Evolutionary conservation across 2,329 filamentous ascomycete genomes (phyloP).

Genomic region (Stemphylium beticola): DNA sequence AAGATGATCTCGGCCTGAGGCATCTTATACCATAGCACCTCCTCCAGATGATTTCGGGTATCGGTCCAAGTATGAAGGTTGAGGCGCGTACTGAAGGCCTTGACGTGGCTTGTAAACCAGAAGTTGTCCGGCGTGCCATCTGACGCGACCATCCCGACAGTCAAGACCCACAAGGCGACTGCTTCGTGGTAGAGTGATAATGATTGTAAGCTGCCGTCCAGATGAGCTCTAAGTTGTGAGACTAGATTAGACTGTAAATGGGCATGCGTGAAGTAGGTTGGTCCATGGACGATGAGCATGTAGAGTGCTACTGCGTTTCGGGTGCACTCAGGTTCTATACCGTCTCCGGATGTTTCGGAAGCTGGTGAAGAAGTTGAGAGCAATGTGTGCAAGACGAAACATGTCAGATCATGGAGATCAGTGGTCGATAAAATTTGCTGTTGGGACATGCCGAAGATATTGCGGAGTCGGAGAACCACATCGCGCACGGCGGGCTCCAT

Average conservation of each 20-base stretch:
- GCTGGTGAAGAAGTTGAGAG: slow-evolving; percentile 35
- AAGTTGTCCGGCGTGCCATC: neutral
- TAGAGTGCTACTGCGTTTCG: slow-evolving; percentile 58
- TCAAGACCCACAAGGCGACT: slow-evolving; percentile 2
- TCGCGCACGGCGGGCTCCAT: slow-evolving; percentile 47
- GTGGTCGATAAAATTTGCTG: slow-evolving; percentile 46
- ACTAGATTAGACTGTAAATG: slow-evolving; percentile 21
- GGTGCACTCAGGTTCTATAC: slow-evolving; percentile 36
- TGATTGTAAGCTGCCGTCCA: slow-evolving; percentile 4
- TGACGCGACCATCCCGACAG: slow-evolving; percentile 7
- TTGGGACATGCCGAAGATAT: slow-evolving; percentile 50
- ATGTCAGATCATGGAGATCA: slow-evolving; percentile 62
- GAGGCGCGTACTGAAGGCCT: neutral
- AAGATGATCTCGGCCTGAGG: neutral
- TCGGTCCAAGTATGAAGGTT: neutral
- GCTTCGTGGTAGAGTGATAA: neutral
- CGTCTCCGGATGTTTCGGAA: slow-evolving; percentile 18
- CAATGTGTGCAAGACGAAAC: slow-evolving; percentile 61
- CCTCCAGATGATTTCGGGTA: neutral
- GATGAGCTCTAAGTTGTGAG: slow-evolving; percentile 15
- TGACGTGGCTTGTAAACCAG: slow-evolving; percentile 1
- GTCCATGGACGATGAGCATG: slow-evolving; percentile 61
- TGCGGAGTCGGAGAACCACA: slow-evolving; percentile 54
- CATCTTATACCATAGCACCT: slow-evolving; percentile 1
- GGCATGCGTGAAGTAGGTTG: slow-evolving; percentile 63